A percentile compares a stretch with the other conserved stretches of the same genome.
Conservation (phyloP, 2,329 filamentous ascomycete genomes). For the Ascochyta koolunga region DNA sequence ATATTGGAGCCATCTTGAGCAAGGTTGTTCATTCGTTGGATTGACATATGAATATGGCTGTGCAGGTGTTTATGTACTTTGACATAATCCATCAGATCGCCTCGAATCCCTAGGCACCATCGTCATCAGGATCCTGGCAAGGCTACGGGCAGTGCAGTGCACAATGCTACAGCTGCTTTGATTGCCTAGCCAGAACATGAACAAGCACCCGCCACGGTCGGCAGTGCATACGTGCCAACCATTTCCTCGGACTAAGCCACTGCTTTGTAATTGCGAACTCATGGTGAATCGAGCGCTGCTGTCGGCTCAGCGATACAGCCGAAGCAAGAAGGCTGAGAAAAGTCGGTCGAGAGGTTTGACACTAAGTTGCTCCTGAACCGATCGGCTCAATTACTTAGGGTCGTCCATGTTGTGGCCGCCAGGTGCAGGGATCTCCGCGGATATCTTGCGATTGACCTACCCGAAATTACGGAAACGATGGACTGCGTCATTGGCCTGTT, state of each 20-base stretch:
- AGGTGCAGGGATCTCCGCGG: background rate
- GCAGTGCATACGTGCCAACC: background rate
- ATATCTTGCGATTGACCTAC: background rate
- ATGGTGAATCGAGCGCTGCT: no score
- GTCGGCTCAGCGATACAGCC: no score
- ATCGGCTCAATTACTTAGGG: background rate
- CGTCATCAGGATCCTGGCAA: background rate
- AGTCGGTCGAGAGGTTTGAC: no score
- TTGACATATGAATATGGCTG: background rate
- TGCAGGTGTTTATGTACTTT: background rate
- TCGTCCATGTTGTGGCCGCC: background rate
- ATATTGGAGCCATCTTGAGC: background rate
- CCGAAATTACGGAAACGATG: no score
- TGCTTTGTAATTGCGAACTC: no score
- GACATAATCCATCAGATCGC: background rate
- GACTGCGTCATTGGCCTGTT: background rate
- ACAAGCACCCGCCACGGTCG: background rate
- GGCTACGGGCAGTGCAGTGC: background rate
- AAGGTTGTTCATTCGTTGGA: background rate
- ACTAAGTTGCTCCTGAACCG: background rate
- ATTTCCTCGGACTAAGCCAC: no score
- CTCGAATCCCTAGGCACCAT: background rate
- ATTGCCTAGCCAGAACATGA: background rate
- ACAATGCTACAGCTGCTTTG: background rate
- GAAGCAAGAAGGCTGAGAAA: no score